phyloP scores from a whole-genome alignment of 805 yeast species.

The Komagataella populi region DNA sequence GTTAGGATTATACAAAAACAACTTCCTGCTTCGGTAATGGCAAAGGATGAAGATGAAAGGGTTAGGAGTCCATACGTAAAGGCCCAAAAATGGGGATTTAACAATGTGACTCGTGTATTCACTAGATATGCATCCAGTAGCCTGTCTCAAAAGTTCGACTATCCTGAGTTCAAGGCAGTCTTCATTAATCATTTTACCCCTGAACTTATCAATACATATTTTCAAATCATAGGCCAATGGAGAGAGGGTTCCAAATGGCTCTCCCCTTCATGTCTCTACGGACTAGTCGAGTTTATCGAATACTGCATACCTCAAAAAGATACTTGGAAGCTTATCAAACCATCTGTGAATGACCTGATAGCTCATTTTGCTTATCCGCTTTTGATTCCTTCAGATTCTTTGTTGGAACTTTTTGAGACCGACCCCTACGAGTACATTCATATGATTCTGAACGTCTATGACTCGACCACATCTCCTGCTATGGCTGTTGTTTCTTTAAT shows the following conservation, averaged over 20 bases:
- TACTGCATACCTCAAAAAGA: conserved; percentile 41
- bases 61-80: conserved; percentile 50
- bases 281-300: conserved; percentile 50
- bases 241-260: conserved; percentile 56
- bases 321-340: conserved; percentile 60
- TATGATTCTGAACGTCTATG: conserved; percentile 54
- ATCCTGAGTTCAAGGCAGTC: conserved; percentile 43
- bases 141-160: conserved; percentile 32
- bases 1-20: conserved; percentile 48
- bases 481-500: conserved; percentile 67
- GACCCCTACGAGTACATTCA: conserved; percentile 91
- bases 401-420: conserved; percentile 64
- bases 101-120: conserved; percentile 60
- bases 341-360: conserved; percentile 51
- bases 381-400: conserved; percentile 57
- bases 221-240: conserved; percentile 65
- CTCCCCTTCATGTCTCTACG: conserved; percentile 48
- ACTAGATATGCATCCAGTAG: conserved; percentile 50
- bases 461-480: conserved; percentile 53
- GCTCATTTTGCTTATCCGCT: conserved; percentile 70
- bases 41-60: conserved; percentile 38
- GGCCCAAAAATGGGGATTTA: conserved; percentile 81
- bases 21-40: conserved; percentile 38
- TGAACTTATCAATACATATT: conserved; percentile 48
- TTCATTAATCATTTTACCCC: conserved; percentile 57